Evolutionary conservation across 208 protist species (phyloP).

Genomic region (Wallacemonas sp.): DNA sequence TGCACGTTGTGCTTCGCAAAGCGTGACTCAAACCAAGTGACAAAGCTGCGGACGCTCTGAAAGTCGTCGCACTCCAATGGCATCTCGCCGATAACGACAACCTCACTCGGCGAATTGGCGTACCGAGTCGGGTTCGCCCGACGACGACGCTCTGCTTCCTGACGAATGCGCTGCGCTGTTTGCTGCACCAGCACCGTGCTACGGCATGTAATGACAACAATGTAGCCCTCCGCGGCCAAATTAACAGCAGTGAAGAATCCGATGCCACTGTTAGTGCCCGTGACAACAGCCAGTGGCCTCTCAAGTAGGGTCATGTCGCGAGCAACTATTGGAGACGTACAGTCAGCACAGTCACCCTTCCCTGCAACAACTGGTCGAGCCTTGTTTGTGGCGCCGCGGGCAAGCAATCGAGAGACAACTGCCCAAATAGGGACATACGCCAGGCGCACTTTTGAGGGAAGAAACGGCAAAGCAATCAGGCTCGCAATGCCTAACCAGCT

Average conservation of each 20-base stretch:
- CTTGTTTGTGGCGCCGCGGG: conserved; percentile 45
- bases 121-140: conserved; percentile 26
- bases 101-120: conserved; percentile 27
- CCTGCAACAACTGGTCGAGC: conserved; percentile 29
- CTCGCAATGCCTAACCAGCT: conserved; percentile 24
- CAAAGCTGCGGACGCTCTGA: conserved; percentile 59
- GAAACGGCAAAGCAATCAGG: conserved; percentile 16
- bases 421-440: conserved; percentile 38
- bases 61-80: conserved; percentile 83
- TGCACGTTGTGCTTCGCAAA: conserved; percentile 64
- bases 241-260: conserved; percentile 80
- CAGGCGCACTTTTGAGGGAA: conserved; percentile 15
- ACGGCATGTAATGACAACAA: conserved; percentile 82
- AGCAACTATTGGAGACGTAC: conserved; percentile 35
- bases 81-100: conserved; percentile 55
- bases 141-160: conserved; percentile 35
- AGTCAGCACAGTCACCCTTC: conserved; percentile 14
- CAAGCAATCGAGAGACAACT: conserved; percentile 40
- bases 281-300: conserved; percentile 84
- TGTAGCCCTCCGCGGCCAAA: conserved; percentile 73
- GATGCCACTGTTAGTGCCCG: conserved; percentile 90
- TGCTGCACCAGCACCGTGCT: conserved; percentile 37
- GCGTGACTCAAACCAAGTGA: conserved; percentile 30
- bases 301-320: conserved; percentile 43
- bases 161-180: conserved; percentile 45